Evolutionary conservation across 2,329 filamentous ascomycete genomes (phyloP).

Genomic region (Xylariaceae sp.): DNA sequence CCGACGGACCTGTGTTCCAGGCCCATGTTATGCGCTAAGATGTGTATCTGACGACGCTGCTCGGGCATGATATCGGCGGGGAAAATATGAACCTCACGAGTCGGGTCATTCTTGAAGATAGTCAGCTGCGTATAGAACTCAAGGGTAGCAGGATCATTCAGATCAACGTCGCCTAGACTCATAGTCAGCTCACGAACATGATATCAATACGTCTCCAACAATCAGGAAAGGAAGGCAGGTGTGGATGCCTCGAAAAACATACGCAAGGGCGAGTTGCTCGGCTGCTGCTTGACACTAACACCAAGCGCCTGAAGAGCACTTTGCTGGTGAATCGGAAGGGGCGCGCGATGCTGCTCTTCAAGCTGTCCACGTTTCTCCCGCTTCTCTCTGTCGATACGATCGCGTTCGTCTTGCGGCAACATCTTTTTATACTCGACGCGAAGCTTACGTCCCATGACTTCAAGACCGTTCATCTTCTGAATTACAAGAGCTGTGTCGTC

Average conservation of each 20-base stretch:
- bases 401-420: conserved; percentile 88
- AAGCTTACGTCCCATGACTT: conserved; percentile 88
- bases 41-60: conserved; percentile 87
- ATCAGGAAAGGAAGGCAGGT: neutral
- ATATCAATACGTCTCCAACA: neutral
- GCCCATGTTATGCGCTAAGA: conserved; percentile 90
- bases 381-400: conserved; percentile 96
- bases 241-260: conserved; percentile 24
- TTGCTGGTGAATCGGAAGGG: conserved; percentile 70
- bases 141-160: conserved; percentile 85
- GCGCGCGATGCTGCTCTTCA: conserved; percentile 86
- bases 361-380: conserved; percentile 90
- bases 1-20: conserved; percentile 88
- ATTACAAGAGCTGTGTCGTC: conserved; percentile 93
- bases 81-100: conserved; percentile 78
- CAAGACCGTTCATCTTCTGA: conserved; percentile 89
- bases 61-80: conserved; percentile 72
- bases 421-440: conserved; percentile 99
- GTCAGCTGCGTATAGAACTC: conserved; percentile 86
- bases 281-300: conserved; percentile 60
- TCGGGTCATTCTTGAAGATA: conserved; percentile 76
- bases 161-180: conserved; percentile 61
- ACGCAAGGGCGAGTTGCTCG: conserved; percentile 44
- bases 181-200: conserved; percentile 14
- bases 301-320: conserved; percentile 76